Evolutionary conservation across 495 filamentous ascomycete species (phyloP).

Genomic region (Letharia lupina): DNA sequence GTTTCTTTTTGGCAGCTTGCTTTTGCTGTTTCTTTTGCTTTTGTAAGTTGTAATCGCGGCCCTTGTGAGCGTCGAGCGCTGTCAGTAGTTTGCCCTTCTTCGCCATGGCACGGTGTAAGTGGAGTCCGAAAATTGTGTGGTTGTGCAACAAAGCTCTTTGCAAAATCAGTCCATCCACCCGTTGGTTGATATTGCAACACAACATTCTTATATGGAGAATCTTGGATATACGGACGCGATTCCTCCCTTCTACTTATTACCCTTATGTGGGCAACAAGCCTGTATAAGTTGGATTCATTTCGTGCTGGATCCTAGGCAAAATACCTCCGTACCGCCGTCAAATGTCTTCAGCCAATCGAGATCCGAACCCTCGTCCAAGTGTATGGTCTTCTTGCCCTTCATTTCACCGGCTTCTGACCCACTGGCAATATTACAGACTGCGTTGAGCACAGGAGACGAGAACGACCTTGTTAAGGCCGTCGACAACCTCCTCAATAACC

Average conservation of each 20-base stretch:
- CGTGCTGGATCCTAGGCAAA: no score
- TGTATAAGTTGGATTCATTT: no score
- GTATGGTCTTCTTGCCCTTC: neutral
- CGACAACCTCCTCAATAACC: conserved; percentile 74
- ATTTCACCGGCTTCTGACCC: neutral
- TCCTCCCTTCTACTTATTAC: no score
- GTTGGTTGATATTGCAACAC: no score
- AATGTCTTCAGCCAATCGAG: neutral
- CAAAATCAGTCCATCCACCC: neutral
- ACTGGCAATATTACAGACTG: neutral
- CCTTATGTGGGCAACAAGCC: no score
- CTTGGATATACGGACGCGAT: no score
- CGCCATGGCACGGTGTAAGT: conserved; percentile 37
- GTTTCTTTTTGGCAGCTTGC: conserved; percentile 45
- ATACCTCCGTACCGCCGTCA: no score
- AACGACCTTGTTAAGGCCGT: conserved; percentile 68
- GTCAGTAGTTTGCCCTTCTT: conserved; percentile 57
- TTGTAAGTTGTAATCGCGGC: conserved; percentile 59
- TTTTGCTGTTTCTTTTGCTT: conserved; percentile 54
- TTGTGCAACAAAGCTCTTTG: no score
- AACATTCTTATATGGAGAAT: no score
- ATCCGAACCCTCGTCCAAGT: neutral
- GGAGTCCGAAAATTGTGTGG: neutral
- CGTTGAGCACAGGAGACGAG: conserved; percentile 20
- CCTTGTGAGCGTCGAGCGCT: conserved; percentile 59